phyloP scores from a whole-genome alignment of 805 yeast species.

The Teunomyces stri region DNA sequence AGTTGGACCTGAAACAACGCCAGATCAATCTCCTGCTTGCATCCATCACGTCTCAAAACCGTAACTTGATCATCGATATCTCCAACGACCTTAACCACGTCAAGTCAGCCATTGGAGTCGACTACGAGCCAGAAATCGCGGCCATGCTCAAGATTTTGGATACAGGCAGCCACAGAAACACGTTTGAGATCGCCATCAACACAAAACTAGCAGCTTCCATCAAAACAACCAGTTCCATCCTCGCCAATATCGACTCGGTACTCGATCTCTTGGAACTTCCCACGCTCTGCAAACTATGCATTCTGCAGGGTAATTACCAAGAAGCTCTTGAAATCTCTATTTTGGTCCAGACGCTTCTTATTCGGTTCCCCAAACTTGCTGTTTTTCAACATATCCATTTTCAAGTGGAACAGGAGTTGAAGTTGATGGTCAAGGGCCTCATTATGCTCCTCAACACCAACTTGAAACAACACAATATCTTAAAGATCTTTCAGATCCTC shows the following conservation, averaged over 20 bases:
- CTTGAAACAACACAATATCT: slow-evolving; percentile 71
- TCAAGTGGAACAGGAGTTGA: slow-evolving; percentile 54
- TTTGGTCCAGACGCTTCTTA: slow-evolving; percentile 63
- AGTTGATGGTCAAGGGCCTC: slow-evolving; percentile 67
- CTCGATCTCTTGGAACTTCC: slow-evolving; percentile 84
- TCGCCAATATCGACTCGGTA: slow-evolving; percentile 65
- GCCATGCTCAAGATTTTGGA: slow-evolving; percentile 13
- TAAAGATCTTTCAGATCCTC: slow-evolving; percentile 75
- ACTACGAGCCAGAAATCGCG: slow-evolving; percentile 15
- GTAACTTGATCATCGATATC: slow-evolving; percentile 47
- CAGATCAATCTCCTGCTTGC: slow-evolving; percentile 46
- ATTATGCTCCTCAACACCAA: slow-evolving; percentile 70
- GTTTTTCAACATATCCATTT: slow-evolving; percentile 49
- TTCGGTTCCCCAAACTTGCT: slow-evolving; percentile 62
- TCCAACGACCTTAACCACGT: slow-evolving; percentile 35
- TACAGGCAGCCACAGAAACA: slow-evolving; percentile 16
- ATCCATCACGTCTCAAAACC: slow-evolving; percentile 34
- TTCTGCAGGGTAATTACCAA: slow-evolving; percentile 79
- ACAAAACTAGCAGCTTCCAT: slow-evolving; percentile 22
- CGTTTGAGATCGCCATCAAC: slow-evolving; percentile 16
- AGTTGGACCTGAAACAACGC: slow-evolving; percentile 57
- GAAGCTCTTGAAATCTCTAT: slow-evolving; percentile 85
- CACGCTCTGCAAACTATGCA: slow-evolving; percentile 77
- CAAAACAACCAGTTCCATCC: slow-evolving; percentile 32
- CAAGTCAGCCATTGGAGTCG: slow-evolving; percentile 12